Percentiles rank a stretch among this genome's conserved stretches.
These are phyloP conservation scores for Alternaria triticimaculans DNA, from an alignment of 2,329 filamentous ascomycete genomes.

Conservation along the genomic window DNA sequence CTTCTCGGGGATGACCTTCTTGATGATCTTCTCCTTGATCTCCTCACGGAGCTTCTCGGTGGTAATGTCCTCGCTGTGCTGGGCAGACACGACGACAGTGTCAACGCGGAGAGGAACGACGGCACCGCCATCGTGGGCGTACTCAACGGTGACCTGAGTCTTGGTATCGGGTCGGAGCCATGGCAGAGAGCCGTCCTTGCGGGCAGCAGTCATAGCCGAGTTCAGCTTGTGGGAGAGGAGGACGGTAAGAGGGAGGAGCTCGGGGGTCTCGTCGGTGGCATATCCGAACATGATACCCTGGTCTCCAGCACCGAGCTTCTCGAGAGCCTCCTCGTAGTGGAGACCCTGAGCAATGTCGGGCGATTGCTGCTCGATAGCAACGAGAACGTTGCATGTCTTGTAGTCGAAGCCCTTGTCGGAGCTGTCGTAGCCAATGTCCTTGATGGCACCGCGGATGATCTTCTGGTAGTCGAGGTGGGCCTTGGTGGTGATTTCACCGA, in stretches of 20 bases:
- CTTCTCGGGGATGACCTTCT: constrained; percentile 89
- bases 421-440: constrained; percentile 98
- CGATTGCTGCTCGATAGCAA: constrained; percentile 99
- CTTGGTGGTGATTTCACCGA: constrained; percentile 92
- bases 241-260: constrained; percentile 93
- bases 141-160: constrained; percentile 99
- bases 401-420: constrained; percentile 99
- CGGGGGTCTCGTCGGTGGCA: constrained; percentile 98
- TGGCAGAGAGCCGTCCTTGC: constrained; percentile 83
- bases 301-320: constrained; percentile 98
- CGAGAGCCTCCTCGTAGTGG: constrained; percentile 95
- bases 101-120: constrained; percentile 92
- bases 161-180: constrained; percentile 99
- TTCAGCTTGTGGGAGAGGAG: constrained; percentile 97
- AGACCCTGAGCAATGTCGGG: constrained; percentile 99
- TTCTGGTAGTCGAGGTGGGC: constrained; percentile 97
- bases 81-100: constrained; percentile 95
- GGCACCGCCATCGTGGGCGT: constrained; percentile 93
- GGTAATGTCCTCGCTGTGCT: constrained; percentile 87
- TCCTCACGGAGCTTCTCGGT: constrained; percentile 93
- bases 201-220: constrained; percentile 88
- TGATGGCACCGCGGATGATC: constrained; percentile 91
- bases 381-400: constrained; percentile 98
- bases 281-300: constrained; percentile 99
- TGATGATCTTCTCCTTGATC: constrained; percentile 96